These are phyloP conservation scores for Petrea volubilis DNA, from an alignment of 257 asterid genomes.

Conservation along the genomic window DNA sequence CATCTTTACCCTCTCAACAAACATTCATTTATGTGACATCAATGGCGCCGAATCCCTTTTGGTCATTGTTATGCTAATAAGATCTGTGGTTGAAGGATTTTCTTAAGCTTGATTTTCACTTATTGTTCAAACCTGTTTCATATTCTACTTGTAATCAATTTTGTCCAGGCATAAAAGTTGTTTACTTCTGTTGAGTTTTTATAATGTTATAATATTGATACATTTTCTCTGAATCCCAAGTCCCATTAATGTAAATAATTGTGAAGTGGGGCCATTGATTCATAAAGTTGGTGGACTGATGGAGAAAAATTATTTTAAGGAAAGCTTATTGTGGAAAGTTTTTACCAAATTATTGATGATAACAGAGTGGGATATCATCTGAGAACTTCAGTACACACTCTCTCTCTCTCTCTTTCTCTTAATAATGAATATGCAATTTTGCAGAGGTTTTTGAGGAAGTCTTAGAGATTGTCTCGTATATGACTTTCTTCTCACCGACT, in stretches of 20 bases:
- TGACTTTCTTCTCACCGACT: constrained; percentile 94
- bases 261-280: constrained; percentile 8
- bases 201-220: not conserved
- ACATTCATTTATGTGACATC: too few species aligned
- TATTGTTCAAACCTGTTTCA: not conserved
- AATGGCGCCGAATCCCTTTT: too few species aligned
- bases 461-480: constrained; percentile 95
- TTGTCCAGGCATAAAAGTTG: not conserved
- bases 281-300: not conserved
- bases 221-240: not conserved
- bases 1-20: too few species aligned
- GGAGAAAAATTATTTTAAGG: not conserved
- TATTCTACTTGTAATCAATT: not conserved
- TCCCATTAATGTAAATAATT: not conserved
- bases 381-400: not conserved
- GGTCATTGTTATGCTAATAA: too few species aligned
- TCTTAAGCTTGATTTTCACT: not conserved
- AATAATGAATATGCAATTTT: constrained; percentile 22
- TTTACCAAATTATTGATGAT: not conserved
- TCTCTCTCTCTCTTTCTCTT: not conserved
- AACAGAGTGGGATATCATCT: not conserved
- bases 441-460: constrained; percentile 99
- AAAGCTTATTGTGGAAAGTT: not conserved
- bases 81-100: not conserved
- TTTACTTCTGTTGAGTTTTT: not conserved